Evolutionary conservation across 768 basidiomycete genomes (phyloP).

Genomic region (Boletellus emodensis): DNA sequence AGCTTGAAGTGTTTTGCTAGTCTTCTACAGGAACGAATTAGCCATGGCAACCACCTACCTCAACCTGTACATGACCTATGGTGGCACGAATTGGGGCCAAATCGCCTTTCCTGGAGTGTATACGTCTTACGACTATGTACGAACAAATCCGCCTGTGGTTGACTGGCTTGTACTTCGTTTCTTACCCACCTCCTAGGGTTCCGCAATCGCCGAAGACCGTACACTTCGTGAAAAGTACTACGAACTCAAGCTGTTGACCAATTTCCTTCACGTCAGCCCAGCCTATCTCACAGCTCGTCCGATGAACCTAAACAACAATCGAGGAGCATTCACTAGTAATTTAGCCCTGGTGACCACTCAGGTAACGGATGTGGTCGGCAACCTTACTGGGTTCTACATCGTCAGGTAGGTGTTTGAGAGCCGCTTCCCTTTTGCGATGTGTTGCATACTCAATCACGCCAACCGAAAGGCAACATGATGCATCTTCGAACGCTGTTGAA

Average conservation of each 20-base stretch:
- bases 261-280: slow-evolving; percentile 48
- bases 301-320: slow-evolving; percentile 36
- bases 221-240: slow-evolving; percentile 52
- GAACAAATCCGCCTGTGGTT: not conserved
- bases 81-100: slow-evolving; percentile 61
- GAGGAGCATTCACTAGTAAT: slow-evolving; percentile 46
- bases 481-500: slow-evolving; percentile 8
- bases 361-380: slow-evolving; percentile 44
- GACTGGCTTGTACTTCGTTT: not conserved
- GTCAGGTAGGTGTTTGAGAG: slow-evolving; percentile 15
- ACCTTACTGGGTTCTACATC: slow-evolving; percentile 45
- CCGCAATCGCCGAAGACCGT: slow-evolving; percentile 49
- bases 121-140: slow-evolving; percentile 58
- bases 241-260: slow-evolving; percentile 49
- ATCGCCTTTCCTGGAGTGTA: slow-evolving; percentile 55
- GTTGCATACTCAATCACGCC: not conserved
- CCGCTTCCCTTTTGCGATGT: not conserved
- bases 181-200: slow-evolving; percentile 32
- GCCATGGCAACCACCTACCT: slow-evolving; percentile 14
- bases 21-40: slow-evolving; percentile 21
- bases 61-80: slow-evolving; percentile 58
- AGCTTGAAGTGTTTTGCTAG: slow-evolving; percentile 5
- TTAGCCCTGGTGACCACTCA: slow-evolving; percentile 48
- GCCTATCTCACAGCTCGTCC: slow-evolving; percentile 47
- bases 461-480: slow-evolving; percentile 13